phyloP scores from a whole-genome alignment of 2,329 filamentous ascomycete genomes.

The Diaporthe helianthi region DNA sequence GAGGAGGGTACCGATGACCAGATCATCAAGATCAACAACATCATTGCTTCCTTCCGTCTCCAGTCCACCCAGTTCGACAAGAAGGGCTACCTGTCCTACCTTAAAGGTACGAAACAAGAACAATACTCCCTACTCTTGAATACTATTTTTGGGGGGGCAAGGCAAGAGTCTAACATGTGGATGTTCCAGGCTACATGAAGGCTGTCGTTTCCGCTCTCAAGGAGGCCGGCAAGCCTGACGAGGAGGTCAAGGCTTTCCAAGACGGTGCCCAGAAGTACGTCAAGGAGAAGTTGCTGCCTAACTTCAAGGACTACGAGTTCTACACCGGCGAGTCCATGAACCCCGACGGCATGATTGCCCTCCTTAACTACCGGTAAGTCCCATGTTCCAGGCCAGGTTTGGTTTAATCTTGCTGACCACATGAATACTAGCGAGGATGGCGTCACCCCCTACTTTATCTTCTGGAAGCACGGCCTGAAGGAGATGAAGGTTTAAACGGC shows the following conservation, averaged over 20 bases:
- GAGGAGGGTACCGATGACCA: conserved; percentile 77
- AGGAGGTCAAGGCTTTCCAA: conserved; percentile 81
- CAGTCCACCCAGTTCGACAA: conserved; percentile 82
- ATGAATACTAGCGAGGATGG: conserved; percentile 71
- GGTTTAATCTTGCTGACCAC: not conserved
- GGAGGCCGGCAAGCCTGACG: conserved; percentile 62
- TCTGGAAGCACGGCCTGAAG: conserved; percentile 94
- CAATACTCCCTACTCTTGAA: not conserved
- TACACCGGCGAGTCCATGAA: conserved; percentile 92
- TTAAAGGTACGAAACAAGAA: conserved; percentile 72
- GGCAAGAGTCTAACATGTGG: conserved; percentile 19
- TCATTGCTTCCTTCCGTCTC: conserved; percentile 91
- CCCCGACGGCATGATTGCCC: conserved; percentile 90
- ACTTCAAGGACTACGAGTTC: conserved; percentile 98
- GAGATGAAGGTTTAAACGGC: conserved; percentile 81
- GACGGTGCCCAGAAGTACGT: conserved; percentile 74
- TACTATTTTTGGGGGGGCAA: not conserved
- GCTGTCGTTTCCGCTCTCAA: conserved; percentile 75
- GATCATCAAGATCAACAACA: conserved; percentile 83
- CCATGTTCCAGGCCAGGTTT: not conserved
- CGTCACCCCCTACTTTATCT: conserved; percentile 82
- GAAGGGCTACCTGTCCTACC: conserved; percentile 81
- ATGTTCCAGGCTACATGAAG: conserved; percentile 80
- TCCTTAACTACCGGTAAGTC: conserved; percentile 85
- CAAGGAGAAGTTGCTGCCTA: conserved; percentile 80